Conservation (phyloP, 2,329 filamentous ascomycete genomes). For the Hypoxylon sp. region DNA sequence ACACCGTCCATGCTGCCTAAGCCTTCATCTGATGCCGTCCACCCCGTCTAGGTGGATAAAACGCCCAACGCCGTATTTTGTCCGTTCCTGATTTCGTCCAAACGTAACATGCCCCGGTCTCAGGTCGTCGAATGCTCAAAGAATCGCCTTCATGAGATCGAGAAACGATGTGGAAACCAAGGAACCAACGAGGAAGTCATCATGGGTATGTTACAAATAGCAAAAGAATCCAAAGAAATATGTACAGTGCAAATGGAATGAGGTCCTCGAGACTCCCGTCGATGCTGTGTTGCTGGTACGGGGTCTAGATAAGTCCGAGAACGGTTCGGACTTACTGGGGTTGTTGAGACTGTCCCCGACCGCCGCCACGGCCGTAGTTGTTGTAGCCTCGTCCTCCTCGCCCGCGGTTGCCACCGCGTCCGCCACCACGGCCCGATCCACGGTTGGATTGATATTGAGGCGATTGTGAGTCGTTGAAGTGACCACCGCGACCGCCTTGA, state of each 20-base stretch:
- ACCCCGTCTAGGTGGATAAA: conserved; percentile 37
- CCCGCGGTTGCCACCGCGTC: conserved; percentile 46
- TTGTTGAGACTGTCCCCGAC: conserved; percentile 53
- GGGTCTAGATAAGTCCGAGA: conserved; percentile 19
- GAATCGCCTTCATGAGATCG: conserved; percentile 49
- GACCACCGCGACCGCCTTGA: conserved; percentile 49
- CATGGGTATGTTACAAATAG: conserved; percentile 56
- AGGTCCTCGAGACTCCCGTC: conserved; percentile 18
- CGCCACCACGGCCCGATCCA: conserved; percentile 49
- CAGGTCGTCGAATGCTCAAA: conserved; percentile 52
- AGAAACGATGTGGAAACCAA: conserved; percentile 47
- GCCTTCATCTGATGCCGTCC: conserved; percentile 35
- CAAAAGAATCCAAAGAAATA: conserved; percentile 52
- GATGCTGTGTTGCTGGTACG: conserved; percentile 19
- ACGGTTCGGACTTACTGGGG: conserved; percentile 48
- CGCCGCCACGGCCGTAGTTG: conserved; percentile 55
- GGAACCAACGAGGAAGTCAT: conserved; percentile 50
- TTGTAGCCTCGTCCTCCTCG: conserved; percentile 55
- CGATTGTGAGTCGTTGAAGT: conserved; percentile 54
- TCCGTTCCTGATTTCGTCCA: conserved; percentile 48
- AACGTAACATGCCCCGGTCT: conserved; percentile 48
- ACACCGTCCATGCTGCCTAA: conserved; percentile 38
- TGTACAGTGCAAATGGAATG: conserved; percentile 52
- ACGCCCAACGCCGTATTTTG: conserved; percentile 52
- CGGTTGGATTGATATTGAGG: conserved; percentile 53